Evolutionary conservation across 495 filamentous ascomycete species (phyloP).

Genomic region (Talaromyces ruber): DNA sequence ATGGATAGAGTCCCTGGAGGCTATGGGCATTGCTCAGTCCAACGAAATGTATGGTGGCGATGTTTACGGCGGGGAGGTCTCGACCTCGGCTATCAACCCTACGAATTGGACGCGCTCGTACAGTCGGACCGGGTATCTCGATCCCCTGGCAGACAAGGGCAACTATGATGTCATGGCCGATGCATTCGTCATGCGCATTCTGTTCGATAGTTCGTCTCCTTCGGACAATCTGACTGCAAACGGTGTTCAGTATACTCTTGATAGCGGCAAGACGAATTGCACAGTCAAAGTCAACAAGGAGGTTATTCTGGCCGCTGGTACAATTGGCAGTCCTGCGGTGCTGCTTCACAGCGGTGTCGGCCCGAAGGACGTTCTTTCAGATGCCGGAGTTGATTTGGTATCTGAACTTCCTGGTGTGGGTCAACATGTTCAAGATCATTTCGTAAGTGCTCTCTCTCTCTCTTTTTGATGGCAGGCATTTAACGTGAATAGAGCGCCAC

Average conservation of each 20-base stretch:
- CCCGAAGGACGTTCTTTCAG: slow-evolving; percentile 24
- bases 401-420: slow-evolving; percentile 43
- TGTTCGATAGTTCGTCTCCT: slow-evolving; percentile 23
- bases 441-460: slow-evolving; percentile 15
- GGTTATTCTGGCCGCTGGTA: slow-evolving; percentile 47
- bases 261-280: slow-evolving; percentile 17
- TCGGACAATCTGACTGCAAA: slow-evolving; percentile 18
- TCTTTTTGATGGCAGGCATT: background rate
- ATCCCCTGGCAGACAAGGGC: slow-evolving; percentile 24
- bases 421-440: slow-evolving; percentile 41
- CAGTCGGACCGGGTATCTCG: slow-evolving; percentile 28
- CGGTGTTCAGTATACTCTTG: slow-evolving; percentile 22
- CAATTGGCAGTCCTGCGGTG: slow-evolving; percentile 49
- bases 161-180: slow-evolving; percentile 38
- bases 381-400: slow-evolving; percentile 27
- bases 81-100: slow-evolving; percentile 25
- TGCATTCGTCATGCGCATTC: slow-evolving; percentile 33
- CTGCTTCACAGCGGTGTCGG: slow-evolving; percentile 39
- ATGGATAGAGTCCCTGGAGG: slow-evolving; percentile 16
- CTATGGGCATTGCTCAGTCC: slow-evolving; percentile 17
- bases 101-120: slow-evolving; percentile 26
- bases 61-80: slow-evolving; percentile 20
- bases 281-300: slow-evolving; percentile 36
- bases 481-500: slow-evolving; percentile 20
- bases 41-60: slow-evolving; percentile 24